Base-by-base conservation (phyloP, 352 stramenopile genomes). In the Thalassiosira exigua region DNA sequence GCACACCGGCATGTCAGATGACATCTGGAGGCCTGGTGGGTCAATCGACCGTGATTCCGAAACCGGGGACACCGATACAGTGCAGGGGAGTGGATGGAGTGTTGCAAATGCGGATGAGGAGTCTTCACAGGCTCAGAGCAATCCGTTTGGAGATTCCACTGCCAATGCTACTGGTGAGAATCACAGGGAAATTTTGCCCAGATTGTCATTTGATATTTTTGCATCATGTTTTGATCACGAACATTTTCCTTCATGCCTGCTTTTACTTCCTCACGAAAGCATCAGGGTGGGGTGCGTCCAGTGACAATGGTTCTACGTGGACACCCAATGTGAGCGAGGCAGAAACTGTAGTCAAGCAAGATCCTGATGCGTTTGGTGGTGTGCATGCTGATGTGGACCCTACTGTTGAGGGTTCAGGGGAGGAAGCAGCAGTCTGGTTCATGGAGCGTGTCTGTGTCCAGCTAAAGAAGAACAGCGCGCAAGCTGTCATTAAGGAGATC, bases 371-470 rank as follows among this genome's bases (percentile, higher is more conserved):
- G 32, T 80, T 71, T 52, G 53, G 50, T 58, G 60, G 48, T 9
- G 59, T 80, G 62, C 65, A 75, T 27, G 46, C 39, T 26, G 65
- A 79, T 44, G 48, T 41, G 51, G 75, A 78, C 44, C 64, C 75
- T 7, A 75, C 75, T 24, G 76, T 84, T 48, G 75, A 84, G 44
- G 36, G 36, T 14, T 82, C 72, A 64, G 75, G 62, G 21, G 79
- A 90, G 48, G 83, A 93, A 46, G 84, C 85, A 53, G 77, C 85
- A 19, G 83, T 90, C 53, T 94, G 90, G 90, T 94, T 93, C 42
- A 93, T 94, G 86, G 88, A 94, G 48, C 79, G 88, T 51, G 90
- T 94, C 24, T 94, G 82, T 76, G 80, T 94, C 33, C 75, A 88
- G 65, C 51, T 91, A 12, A 92, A 92, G 42, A 60, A 54, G 33